Percentiles rank a stretch among this genome's conserved stretches.
These are phyloP conservation scores for Leccinum incarnatum DNA, from an alignment of 768 basidiomycete species.

Conservation along the genomic window DNA sequence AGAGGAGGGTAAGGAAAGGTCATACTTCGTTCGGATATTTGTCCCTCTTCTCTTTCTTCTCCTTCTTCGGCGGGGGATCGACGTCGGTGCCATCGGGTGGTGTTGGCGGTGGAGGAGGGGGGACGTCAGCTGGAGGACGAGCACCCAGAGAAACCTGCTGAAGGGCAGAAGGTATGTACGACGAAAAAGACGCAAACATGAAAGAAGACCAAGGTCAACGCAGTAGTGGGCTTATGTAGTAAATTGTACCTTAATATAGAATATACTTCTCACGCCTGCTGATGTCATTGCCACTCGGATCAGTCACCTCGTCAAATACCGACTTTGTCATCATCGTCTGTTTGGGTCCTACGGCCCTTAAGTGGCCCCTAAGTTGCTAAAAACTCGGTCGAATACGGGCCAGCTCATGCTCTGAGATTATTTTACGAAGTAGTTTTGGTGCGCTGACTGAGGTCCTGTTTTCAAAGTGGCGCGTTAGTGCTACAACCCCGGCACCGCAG, in stretches of 20 bases:
- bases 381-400: too few species aligned
- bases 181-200: conserved; percentile 55
- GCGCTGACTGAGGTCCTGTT: too few species aligned
- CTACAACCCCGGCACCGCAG: too few species aligned
- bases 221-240: conserved; percentile 17
- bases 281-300: conserved; percentile 11
- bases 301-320: not conserved
- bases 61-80: conserved; percentile 44
- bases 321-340: not conserved
- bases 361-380: too few species aligned
- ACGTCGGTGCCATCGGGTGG: conserved; percentile 18
- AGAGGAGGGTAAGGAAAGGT: conserved; percentile 5
- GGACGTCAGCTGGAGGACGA: conserved; percentile 21
- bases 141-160: conserved; percentile 35
- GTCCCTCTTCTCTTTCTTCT: conserved; percentile 35
- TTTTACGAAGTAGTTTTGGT: too few species aligned
- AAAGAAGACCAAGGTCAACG: not conserved
- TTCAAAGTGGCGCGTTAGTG: too few species aligned
- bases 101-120: conserved; percentile 8
- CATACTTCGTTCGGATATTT: conserved; percentile 48
- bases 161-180: conserved; percentile 49
- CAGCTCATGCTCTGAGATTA: too few species aligned
- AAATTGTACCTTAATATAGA: not conserved
- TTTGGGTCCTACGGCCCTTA: too few species aligned
- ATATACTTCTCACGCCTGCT: conserved; percentile 11